Base-by-base conservation (phyloP, 2,329 filamentous ascomycete genomes). In the Chaetothyriales sp. region DNA sequence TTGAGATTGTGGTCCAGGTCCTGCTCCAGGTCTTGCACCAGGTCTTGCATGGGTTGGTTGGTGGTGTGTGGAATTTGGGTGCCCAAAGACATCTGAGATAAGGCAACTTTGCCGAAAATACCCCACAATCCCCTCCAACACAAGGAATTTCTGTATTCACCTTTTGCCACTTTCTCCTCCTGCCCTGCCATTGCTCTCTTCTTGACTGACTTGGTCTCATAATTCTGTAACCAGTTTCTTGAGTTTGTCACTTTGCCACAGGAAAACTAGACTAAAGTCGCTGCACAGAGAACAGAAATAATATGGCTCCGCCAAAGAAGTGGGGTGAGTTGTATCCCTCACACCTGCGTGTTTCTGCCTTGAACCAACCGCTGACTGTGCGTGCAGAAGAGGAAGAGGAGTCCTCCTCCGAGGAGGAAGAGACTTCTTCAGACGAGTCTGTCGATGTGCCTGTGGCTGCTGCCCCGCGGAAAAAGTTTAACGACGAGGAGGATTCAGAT, bases 401-500 rank as follows among this genome's bases (percentile, higher is more conserved):
- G 59, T 74, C 71, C 72, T 53, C 67, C 73, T 57, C 68, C 68
- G 49, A 59, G 51, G 58, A 60, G 43, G 32, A 39, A 39, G 32
- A 39, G 32, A 56, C 64, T 39, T 72, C 73, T 2, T 52, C 52
- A 1, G 58, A 58, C 36, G 58, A 60, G 44, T 59, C 57, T 18
- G 51, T 58, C 50, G 54, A 56, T 44, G 51, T 56, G 18, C 68
- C 70, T 19, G 64, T 72, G 47, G 67, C 72, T 10, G 65, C 72
- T 10, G 65, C 67, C 44, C 67, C 70, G 50, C 73, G 78, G 57
- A 70, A 77, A 66, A 87, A 92, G 72, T 95, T 95, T 64, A 88
- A 92, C 61, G 90, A 96, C 61, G 90, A 96, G 66, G 89, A 95
- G 68, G 81, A 89, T 32, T 81, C 84, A 59, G 75, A 74, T 60